Conservation (phyloP, 352 stramenopile species). For the Globisporangium okanoganense region DNA sequence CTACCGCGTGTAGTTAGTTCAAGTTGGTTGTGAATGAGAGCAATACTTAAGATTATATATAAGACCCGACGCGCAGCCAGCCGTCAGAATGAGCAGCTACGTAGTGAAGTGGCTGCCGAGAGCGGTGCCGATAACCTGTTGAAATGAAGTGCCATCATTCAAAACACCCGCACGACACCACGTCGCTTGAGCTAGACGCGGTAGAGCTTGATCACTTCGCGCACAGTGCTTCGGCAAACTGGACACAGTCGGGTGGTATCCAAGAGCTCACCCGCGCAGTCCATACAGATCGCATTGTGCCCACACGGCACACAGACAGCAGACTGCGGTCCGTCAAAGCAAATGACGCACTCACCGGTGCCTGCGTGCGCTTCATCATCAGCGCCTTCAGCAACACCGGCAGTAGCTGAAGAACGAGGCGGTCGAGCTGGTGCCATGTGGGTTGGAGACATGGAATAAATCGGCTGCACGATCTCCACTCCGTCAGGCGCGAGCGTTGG, state of each 20-base stretch:
- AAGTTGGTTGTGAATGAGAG: neutral
- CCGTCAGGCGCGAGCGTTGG: constrained; percentile 56
- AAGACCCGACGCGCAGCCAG: neutral
- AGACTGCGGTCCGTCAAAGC: constrained; percentile 72
- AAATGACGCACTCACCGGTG: constrained; percentile 70
- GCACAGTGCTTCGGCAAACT: constrained; percentile 69
- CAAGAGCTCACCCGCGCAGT: constrained; percentile 66
- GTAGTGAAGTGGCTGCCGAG: neutral
- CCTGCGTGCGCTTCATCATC: constrained; percentile 1
- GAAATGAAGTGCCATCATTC: neutral
- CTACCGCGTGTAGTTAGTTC: constrained; percentile 48
- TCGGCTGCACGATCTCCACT: constrained; percentile 75
- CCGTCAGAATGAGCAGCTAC: neutral
- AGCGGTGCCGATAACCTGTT: neutral
- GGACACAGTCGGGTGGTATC: constrained; percentile 60
- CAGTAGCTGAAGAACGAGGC: neutral
- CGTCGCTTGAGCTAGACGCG: constrained; percentile 29
- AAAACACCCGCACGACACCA: neutral
- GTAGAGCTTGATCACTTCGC: constrained; percentile 76
- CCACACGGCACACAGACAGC: constrained; percentile 82
- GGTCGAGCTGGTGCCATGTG: neutral
- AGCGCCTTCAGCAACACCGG: neutral
- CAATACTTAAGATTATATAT: constrained; percentile 13
- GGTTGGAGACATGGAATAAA: constrained; percentile 12
- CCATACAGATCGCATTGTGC: constrained; percentile 86